Conservation (phyloP, 2,329 filamentous ascomycete species). For the Hypoxylon sp. region DNA sequence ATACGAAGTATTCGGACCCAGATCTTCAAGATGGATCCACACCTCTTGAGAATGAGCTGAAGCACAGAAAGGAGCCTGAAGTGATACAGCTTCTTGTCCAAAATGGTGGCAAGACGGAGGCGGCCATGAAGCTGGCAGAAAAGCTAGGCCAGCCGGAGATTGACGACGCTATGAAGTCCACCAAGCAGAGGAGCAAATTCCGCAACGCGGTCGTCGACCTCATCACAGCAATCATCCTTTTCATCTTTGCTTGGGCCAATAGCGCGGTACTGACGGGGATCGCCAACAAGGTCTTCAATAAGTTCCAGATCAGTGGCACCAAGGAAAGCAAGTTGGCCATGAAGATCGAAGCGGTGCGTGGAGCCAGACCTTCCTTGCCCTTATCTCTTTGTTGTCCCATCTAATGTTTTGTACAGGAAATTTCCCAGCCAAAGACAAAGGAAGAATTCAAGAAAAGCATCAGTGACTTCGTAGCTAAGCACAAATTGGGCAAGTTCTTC, state of each 20-base stretch:
- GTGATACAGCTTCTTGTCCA: slow-evolving; percentile 33
- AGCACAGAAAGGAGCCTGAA: slow-evolving; percentile 23
- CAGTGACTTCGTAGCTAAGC: slow-evolving; percentile 28
- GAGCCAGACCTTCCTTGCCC: background rate
- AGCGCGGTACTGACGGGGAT: slow-evolving; percentile 7
- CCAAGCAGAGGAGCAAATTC: background rate
- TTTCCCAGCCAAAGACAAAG: slow-evolving; percentile 24
- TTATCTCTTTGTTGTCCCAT: background rate
- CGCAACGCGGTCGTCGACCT: slow-evolving; percentile 9
- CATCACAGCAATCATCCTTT: slow-evolving; percentile 28
- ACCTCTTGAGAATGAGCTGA: slow-evolving; percentile 35
- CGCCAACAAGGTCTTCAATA: slow-evolving; percentile 21
- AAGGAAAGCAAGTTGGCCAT: background rate
- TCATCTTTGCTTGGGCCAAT: slow-evolving; percentile 33
- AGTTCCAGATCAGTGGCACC: slow-evolving; percentile 28
- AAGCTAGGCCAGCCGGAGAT: slow-evolving; percentile 21
- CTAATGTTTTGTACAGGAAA: slow-evolving; percentile 17
- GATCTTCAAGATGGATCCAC: slow-evolving; percentile 26
- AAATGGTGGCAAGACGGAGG: slow-evolving; percentile 19
- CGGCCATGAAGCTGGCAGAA: slow-evolving; percentile 4
- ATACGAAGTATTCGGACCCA: slow-evolving; percentile 18
- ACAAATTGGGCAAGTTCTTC: slow-evolving; percentile 34
- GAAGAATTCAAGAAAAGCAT: slow-evolving; percentile 35
- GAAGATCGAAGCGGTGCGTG: slow-evolving; percentile 19
- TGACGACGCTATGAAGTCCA: slow-evolving; percentile 23